phyloP scores from a whole-genome alignment of 495 filamentous ascomycete species.

The Trichoderma orchidacearum region DNA sequence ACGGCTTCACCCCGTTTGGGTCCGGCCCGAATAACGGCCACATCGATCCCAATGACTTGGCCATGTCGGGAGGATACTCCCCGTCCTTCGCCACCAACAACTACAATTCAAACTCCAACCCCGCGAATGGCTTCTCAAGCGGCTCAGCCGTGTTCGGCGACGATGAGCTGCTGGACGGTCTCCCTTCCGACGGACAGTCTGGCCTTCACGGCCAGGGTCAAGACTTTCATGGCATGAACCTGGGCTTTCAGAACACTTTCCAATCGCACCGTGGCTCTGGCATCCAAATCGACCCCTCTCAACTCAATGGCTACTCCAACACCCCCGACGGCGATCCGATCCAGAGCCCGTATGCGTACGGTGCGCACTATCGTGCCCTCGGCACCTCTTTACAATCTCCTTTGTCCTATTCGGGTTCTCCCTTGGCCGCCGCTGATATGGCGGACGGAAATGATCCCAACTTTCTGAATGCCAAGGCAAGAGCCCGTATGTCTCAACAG shows the following conservation, averaged over 20 bases:
- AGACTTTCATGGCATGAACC: conserved; percentile 31
- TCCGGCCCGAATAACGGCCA: conserved; percentile 42
- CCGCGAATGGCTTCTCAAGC: conserved; percentile 21
- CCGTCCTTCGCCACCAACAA: conserved; percentile 23
- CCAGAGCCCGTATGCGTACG: conserved; percentile 62
- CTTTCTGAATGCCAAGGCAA: conserved; percentile 34
- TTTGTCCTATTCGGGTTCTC: conserved; percentile 35
- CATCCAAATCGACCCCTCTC: conserved; percentile 32
- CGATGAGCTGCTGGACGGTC: conserved; percentile 50
- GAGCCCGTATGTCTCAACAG: conserved; percentile 36
- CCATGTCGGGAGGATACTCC: conserved; percentile 40
- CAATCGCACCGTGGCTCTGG: conserved; percentile 19
- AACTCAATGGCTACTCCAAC: conserved; percentile 66
- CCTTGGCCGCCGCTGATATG: conserved; percentile 41
- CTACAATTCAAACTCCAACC: conserved; percentile 15
- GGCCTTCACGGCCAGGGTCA: conserved; percentile 35
- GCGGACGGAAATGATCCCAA: conserved; percentile 20
- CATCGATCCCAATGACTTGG: conserved; percentile 79
- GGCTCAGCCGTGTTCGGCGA: conserved; percentile 43
- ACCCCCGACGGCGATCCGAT: conserved; percentile 82
- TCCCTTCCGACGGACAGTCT: conserved; percentile 29
- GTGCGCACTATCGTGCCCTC: conserved; percentile 32
- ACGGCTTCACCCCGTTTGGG: conserved; percentile 51
- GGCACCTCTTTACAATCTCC: conserved; percentile 36
- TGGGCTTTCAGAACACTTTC: conserved; percentile 33